Conservation (phyloP, 169 alveolate species). For the Cyclospora cayetanensis region DNA sequence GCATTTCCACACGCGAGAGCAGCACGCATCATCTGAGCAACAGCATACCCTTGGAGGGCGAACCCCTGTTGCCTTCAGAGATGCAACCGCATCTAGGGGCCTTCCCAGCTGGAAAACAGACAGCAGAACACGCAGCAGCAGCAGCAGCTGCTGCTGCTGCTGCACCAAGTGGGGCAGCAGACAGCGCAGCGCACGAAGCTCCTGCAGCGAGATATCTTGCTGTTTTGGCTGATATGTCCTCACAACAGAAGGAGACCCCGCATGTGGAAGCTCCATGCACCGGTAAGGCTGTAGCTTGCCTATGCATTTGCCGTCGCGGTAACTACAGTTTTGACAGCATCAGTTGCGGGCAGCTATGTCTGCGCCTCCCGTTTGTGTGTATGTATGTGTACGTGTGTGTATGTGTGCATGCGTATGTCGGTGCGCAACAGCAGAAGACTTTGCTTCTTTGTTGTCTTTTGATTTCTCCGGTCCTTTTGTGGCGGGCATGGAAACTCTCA, state of each 20-base stretch:
- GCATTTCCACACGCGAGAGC: not conserved
- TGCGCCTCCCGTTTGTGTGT: too few species aligned
- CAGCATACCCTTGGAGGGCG: not conserved
- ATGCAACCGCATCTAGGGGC: not conserved
- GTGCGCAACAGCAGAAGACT: not conserved
- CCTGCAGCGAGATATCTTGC: conserved; percentile 18
- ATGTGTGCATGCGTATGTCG: too few species aligned
- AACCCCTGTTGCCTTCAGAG: not conserved
- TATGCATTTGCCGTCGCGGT: too few species aligned
- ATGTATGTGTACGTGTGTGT: too few species aligned
- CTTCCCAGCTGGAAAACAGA: not conserved
- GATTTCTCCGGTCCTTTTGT: not conserved
- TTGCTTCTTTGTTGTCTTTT: not conserved
- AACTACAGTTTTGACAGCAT: too few species aligned
- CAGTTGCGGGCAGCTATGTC: too few species aligned
- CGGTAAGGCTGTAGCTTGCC: too few species aligned
- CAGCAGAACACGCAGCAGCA: not conserved
- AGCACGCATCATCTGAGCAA: not conserved
- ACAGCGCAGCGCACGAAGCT: not conserved
- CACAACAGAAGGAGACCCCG: not conserved
- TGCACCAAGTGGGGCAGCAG: not conserved
- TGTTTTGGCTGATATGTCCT: not conserved
- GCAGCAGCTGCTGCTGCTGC: not conserved
- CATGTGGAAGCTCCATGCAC: too few species aligned
- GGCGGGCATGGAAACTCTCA: not conserved